phyloP scores from a whole-genome alignment of 768 basidiomycete species.

The Amylocystis lapponica region DNA sequence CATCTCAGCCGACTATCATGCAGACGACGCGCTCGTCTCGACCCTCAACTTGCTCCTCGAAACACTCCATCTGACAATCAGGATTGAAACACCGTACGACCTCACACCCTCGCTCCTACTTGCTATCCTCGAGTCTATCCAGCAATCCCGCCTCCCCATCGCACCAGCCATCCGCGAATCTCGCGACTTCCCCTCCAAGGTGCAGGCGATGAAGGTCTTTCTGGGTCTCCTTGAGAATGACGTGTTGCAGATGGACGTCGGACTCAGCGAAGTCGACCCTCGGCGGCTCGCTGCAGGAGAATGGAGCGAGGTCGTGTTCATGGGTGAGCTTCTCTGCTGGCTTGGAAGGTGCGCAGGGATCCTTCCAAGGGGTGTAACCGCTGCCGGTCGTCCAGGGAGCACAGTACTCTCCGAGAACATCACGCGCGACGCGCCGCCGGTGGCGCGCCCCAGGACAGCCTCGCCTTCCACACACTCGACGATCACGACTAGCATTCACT shows the following conservation, averaged over 20 bases:
- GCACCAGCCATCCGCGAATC: slow-evolving; percentile 29
- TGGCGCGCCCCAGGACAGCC: slow-evolving; percentile 1
- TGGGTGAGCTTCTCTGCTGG: slow-evolving; percentile 68
- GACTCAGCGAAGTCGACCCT: slow-evolving; percentile 62
- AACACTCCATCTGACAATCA: slow-evolving; percentile 25
- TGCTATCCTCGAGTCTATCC: slow-evolving; percentile 60
- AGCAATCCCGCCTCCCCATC: slow-evolving; percentile 49
- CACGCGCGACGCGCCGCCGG: not conserved
- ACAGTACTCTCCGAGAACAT: not conserved
- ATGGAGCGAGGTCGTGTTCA: slow-evolving; percentile 59
- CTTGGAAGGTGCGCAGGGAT: slow-evolving; percentile 45
- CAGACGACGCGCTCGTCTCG: slow-evolving; percentile 8
- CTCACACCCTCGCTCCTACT: slow-evolving; percentile 70
- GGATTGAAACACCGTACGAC: slow-evolving; percentile 36
- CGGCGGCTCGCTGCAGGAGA: slow-evolving; percentile 56
- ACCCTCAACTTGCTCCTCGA: slow-evolving; percentile 27
- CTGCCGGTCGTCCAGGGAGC: not conserved
- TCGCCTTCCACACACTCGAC: slow-evolving; percentile 30
- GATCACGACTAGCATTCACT: slow-evolving; percentile 27
- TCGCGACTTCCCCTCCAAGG: slow-evolving; percentile 33
- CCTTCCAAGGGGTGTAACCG: slow-evolving; percentile 12
- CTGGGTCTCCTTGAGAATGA: slow-evolving; percentile 69
- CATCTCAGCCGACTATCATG: not conserved
- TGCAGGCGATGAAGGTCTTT: slow-evolving; percentile 69
- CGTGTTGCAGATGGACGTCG: slow-evolving; percentile 52